These are phyloP conservation scores for Auriscalpium microsporum DNA, from an alignment of 768 basidiomycete species.

Conservation along the genomic window DNA sequence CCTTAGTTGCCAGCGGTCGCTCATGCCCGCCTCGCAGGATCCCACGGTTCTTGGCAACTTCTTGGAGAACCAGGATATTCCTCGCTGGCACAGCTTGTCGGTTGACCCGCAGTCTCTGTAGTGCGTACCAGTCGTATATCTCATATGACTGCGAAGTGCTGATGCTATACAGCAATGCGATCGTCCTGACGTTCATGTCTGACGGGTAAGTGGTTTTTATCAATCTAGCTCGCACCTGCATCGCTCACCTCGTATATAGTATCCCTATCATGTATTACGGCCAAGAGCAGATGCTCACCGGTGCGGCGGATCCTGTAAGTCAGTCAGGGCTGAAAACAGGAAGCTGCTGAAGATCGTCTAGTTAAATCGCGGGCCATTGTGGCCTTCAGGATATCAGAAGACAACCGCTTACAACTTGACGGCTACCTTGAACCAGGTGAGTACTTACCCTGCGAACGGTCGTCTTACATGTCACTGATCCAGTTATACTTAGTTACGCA, in stretches of 20 bases:
- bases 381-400: conserved; percentile 57
- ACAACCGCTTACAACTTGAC: conserved; percentile 52
- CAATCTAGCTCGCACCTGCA: background rate
- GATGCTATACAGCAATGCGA: conserved; percentile 47
- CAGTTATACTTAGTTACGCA: conserved; percentile 41
- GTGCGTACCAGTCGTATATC: conserved; percentile 27
- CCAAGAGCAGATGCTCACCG: conserved; percentile 65
- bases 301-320: conserved; percentile 56
- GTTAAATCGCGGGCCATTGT: conserved; percentile 71
- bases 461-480: background rate
- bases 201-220: conserved; percentile 39
- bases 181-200: conserved; percentile 67
- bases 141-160: background rate
- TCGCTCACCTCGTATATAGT: conserved; percentile 16
- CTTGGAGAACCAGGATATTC: conserved; percentile 70
- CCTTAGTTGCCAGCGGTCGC: background rate
- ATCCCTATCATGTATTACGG: conserved; percentile 80
- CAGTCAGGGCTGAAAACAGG: background rate
- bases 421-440: conserved; percentile 50
- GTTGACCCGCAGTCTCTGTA: conserved; percentile 67
- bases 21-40: conserved; percentile 19
- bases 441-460: background rate
- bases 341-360: conserved; percentile 18
- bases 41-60: conserved; percentile 56
- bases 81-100: conserved; percentile 64